phyloP scores from a whole-genome alignment of 2,329 filamentous ascomycete species.

The Erysiphe pulchra region DNA sequence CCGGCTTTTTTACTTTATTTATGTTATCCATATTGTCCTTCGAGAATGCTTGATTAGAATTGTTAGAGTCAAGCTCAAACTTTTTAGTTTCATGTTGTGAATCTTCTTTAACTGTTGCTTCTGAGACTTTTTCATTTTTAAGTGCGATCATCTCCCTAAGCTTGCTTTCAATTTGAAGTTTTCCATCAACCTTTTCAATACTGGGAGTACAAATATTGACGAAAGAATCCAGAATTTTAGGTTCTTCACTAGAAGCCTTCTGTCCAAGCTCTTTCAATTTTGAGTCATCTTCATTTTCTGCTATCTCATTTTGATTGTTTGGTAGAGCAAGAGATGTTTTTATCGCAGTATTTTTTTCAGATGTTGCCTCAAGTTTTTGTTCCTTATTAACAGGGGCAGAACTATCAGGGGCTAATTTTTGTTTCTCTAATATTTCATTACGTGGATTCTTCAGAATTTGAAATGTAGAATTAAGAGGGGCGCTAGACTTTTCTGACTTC shows the following conservation, averaged over 20 bases:
- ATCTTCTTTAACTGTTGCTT: slow-evolving; percentile 20
- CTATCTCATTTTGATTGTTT: slow-evolving; percentile 14
- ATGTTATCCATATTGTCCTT: neutral
- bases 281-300: neutral
- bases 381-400: slow-evolving; percentile 9
- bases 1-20: slow-evolving; percentile 22
- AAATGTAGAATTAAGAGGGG: slow-evolving; percentile 16
- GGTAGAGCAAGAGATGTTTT: slow-evolving; percentile 11
- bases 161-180: slow-evolving; percentile 23
- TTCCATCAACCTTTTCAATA: slow-evolving; percentile 19
- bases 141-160: slow-evolving; percentile 23
- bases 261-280: neutral
- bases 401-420: slow-evolving; percentile 9
- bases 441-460: slow-evolving; percentile 11
- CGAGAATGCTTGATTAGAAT: slow-evolving; percentile 17
- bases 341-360: slow-evolving; percentile 7
- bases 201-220: slow-evolving; percentile 26
- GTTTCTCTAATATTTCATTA: slow-evolving; percentile 1
- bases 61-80: slow-evolving; percentile 27
- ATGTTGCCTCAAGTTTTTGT: slow-evolving; percentile 9
- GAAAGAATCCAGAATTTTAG: slow-evolving; percentile 1
- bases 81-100: slow-evolving; percentile 25
- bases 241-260: neutral
- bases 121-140: slow-evolving; percentile 27
- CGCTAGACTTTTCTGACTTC: slow-evolving; percentile 13